Conservation (phyloP, 306 rosid genomes). For the Vicia faba region DNA sequence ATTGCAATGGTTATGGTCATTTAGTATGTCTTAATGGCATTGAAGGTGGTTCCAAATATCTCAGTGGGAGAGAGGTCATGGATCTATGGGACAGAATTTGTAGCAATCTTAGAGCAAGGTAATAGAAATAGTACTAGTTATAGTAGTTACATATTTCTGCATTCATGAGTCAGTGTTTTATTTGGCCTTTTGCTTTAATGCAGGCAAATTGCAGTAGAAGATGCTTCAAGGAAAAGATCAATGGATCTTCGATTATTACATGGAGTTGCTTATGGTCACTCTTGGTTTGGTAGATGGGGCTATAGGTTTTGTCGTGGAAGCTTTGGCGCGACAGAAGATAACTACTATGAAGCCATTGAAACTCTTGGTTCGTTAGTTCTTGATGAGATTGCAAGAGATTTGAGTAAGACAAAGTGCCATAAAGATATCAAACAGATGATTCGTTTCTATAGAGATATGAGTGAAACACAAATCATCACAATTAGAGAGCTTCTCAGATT, state of each 20-base stretch:
- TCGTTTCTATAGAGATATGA: constrained; percentile 68
- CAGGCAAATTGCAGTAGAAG: constrained; percentile 77
- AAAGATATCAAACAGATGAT: constrained; percentile 66
- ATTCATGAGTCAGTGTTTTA: constrained; percentile 2
- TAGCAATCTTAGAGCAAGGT: constrained; percentile 66
- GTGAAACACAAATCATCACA: constrained; percentile 71
- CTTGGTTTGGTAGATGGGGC: constrained; percentile 96
- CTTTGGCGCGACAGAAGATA: constrained; percentile 62
- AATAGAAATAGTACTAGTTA: constrained; percentile 15
- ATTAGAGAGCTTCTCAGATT: constrained; percentile 74
- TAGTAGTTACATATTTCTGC: background rate
- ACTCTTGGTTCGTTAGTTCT: constrained; percentile 61
- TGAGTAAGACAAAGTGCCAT: constrained; percentile 37
- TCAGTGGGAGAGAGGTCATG: constrained; percentile 80
- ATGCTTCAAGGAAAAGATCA: constrained; percentile 63
- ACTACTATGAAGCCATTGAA: constrained; percentile 60
- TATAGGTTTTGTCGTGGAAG: constrained; percentile 75
- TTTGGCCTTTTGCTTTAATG: constrained; percentile 19
- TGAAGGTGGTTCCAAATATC: constrained; percentile 78
- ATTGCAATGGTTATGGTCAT: constrained; percentile 84
- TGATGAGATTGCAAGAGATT: constrained; percentile 50
- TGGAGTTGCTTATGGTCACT: constrained; percentile 85
- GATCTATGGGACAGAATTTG: constrained; percentile 90
- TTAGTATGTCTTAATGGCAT: constrained; percentile 75
- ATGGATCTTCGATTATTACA: constrained; percentile 89